These are phyloP conservation scores for Dicorynia guianensis DNA, from an alignment of 306 rosid species.

Conservation along the genomic window DNA sequence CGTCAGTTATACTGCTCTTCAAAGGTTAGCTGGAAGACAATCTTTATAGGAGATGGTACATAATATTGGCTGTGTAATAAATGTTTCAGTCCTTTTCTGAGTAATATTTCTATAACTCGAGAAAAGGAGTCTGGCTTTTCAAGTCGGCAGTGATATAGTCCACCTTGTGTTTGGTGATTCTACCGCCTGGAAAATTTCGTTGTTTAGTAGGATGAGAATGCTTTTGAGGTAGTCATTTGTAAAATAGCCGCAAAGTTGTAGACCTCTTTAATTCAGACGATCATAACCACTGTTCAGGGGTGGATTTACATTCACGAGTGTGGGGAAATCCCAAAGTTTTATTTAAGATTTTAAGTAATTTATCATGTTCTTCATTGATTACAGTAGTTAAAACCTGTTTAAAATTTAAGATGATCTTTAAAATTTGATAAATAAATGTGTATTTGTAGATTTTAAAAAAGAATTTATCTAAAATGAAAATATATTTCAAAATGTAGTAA, in stretches of 20 bases:
- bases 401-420: no score
- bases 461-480: no score
- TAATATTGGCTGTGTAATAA: slow-evolving; percentile 35
- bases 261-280: background rate
- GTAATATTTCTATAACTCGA: background rate
- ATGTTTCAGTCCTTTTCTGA: slow-evolving; percentile 12
- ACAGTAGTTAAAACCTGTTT: no score
- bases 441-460: no score
- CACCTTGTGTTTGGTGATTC: background rate
- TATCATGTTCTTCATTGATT: no score
- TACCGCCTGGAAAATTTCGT: background rate
- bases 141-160: background rate
- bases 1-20: slow-evolving; percentile 16
- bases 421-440: no score
- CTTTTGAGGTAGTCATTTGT: background rate
- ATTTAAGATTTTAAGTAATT: no score
- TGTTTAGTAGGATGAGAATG: background rate
- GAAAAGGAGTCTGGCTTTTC: background rate
- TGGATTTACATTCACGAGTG: no score
- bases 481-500: no score
- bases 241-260: background rate
- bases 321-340: no score
- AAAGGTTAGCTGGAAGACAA: slow-evolving; percentile 32
- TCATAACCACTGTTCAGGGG: background rate
- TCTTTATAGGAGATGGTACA: slow-evolving; percentile 37